Evolutionary conservation across 1,139 yeast species (phyloP), one percentile per base, ranked within the genome.

Genomic region (Candida pseudocylindracea): DNA sequence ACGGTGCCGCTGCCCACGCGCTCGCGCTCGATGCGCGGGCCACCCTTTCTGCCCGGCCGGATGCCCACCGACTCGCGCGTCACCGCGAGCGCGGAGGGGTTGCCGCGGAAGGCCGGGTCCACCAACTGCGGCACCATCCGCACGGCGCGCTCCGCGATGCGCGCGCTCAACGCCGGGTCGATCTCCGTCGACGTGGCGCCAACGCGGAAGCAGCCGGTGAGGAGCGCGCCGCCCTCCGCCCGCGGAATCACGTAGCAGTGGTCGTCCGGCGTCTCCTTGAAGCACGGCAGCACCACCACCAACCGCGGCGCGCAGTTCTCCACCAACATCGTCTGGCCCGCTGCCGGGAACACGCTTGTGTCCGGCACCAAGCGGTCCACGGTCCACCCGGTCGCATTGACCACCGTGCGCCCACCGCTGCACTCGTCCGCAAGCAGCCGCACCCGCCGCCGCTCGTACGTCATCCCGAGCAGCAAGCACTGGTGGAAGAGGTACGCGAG

Each of bases 161-260:
- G 45, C 30, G 52, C 37, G 2, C 60, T 54, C 39, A 61, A 48
- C 20, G 41, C 57, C 3, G 41, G 38, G 37, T 62, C 64, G 34
- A 51, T 60, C 2, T 40, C 39, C 1, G 42, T 41, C 12, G 43
- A 40, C 31, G 43, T 43, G 29, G 45, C 47, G 27, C 50, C 40
- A 2, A 38, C 41, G 12, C 47, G 41, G 39, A 60, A 57, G 38
- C 66, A 57, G 1, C 72, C 72, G 1, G 72, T 72, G 33, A 66
- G 54, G 25, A 64, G 58, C 12, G 60, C 49, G 2, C 71, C 72
- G 10, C 72, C 72, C 43, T 66, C 72, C 36, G 57, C 55, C 32
- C 72, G 45, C 7, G 72, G 72, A 57, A 65, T 57, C 11, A 61
- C 45, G 39, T 66, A 66, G 26, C 64, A 45, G 38, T 46, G 38